These are phyloP conservation scores for Paxillus involutus DNA, from an alignment of 768 basidiomycete species.

Conservation along the genomic window DNA sequence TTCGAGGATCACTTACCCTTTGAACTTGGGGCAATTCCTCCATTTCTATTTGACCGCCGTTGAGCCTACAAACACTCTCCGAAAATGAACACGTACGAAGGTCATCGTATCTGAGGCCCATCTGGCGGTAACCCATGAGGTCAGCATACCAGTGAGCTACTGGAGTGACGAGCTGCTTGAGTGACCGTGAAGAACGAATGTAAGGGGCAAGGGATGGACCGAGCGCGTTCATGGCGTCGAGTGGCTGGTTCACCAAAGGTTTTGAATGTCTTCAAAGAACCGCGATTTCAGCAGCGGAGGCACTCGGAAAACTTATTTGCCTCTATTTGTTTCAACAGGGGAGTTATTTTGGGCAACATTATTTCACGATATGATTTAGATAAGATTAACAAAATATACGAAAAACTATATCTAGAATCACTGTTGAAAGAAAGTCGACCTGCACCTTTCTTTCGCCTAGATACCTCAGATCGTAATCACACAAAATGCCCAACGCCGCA, in stretches of 20 bases:
- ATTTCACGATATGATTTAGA: slow-evolving; percentile 32
- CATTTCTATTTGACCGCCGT: slow-evolving; percentile 45
- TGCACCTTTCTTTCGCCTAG: slow-evolving; percentile 26
- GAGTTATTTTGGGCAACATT: slow-evolving; percentile 14
- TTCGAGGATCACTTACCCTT: slow-evolving; percentile 48
- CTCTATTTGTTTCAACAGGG: slow-evolving; percentile 37
- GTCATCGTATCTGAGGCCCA: slow-evolving; percentile 95
- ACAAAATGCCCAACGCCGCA: slow-evolving; percentile 35
- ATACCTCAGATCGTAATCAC: slow-evolving; percentile 42
- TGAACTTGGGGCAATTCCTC: slow-evolving; percentile 81
- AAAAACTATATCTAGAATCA: slow-evolving; percentile 19
- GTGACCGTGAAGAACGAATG: slow-evolving; percentile 65
- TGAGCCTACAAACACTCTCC: background rate
- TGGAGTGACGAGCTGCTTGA: slow-evolving; percentile 71
- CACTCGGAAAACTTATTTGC: slow-evolving; percentile 38
- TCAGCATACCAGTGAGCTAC: slow-evolving; percentile 82
- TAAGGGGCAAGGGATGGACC: slow-evolving; percentile 76
- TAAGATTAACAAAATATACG: slow-evolving; percentile 29
- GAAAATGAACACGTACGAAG: slow-evolving; percentile 61
- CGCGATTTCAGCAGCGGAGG: slow-evolving; percentile 17
- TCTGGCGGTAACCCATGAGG: slow-evolving; percentile 77
- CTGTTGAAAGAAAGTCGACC: slow-evolving; percentile 9
- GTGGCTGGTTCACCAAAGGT: slow-evolving; percentile 12
- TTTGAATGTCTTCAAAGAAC: slow-evolving; percentile 9
- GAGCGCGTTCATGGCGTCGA: slow-evolving; percentile 48